Evolutionary conservation across 2,329 filamentous ascomycete species (phyloP).

Genomic region (Periconia sp.): DNA sequence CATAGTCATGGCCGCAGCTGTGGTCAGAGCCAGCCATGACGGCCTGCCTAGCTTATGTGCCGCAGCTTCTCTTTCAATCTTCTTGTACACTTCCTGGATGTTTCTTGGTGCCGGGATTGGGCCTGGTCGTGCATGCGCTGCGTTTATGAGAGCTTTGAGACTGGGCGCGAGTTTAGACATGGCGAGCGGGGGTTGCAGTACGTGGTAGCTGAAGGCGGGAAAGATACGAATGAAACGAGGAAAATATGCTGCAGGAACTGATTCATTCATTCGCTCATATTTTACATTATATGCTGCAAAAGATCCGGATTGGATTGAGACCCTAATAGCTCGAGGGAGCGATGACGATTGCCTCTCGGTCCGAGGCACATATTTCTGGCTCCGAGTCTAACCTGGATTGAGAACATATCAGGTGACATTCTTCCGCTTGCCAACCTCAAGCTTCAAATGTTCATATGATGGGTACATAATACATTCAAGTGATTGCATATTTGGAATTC

Average conservation of each 20-base stretch:
- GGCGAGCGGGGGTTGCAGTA: background rate
- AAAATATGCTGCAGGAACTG: background rate
- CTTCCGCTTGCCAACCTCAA: no score
- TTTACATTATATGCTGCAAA: background rate
- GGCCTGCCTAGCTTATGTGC: slow-evolving; percentile 32
- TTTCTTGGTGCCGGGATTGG: slow-evolving; percentile 35
- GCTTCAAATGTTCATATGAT: no score
- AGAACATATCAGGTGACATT: background rate
- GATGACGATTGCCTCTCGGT: background rate
- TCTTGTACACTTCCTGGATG: slow-evolving; percentile 33
- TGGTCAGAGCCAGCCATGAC: slow-evolving; percentile 46
- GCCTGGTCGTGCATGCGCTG: slow-evolving; percentile 37
- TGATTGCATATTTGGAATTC: no score
- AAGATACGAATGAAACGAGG: background rate
- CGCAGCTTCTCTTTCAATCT: slow-evolving; percentile 34
- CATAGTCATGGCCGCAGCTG: slow-evolving; percentile 81
- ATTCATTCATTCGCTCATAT: background rate
- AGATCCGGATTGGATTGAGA: background rate
- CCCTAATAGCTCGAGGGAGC: background rate
- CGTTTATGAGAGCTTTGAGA: slow-evolving; percentile 40
- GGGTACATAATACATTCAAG: no score
- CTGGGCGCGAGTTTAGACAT: slow-evolving; percentile 42
- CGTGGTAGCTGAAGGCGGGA: no score
- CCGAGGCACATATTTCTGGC: background rate
- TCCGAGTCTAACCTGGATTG: background rate